Evolutionary conservation across 2,329 filamentous ascomycete species (phyloP), one percentile per base, ranked within the genome.

Genomic region (Taxawa tesnikishii): DNA sequence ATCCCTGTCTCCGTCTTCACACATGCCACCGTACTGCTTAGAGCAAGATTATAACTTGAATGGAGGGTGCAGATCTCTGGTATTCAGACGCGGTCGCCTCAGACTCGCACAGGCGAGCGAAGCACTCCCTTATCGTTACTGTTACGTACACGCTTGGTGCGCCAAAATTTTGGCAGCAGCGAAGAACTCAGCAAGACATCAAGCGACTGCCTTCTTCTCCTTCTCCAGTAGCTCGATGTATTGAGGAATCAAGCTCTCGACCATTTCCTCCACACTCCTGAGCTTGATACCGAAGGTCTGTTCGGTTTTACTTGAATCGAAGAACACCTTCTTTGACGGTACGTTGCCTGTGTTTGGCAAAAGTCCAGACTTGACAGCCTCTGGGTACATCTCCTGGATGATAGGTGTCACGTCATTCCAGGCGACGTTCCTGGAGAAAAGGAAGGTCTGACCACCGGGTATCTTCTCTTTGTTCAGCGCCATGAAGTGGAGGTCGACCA

Each of bases 401-500:
- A 42, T 38, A 2, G 23, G 26, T 18, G 39, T 39, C 7, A 36
- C 35, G n/a, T 46, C 37, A 23, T 46, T 38, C 37, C 37, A 39
- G 8, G n/a, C 2, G 4, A 34, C 28, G 10, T 33, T 28, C 10
- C 34, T 29, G 1, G 27, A 30, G 12, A 28, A 33, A 6, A 32
- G n/a, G 6, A 36, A 39, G 19, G 8, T 23, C 5, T 36, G 28
- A 15, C 29, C 24, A 14, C 29, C 34, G 6, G 29, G 29, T 7
- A 31, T 34, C 16, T 16, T 28, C 7, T 30, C 18, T 12, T 32
- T 29, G 26, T 44, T 34, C 10, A 56, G 40, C 3, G 47, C 41
- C 19, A 40, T 35, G 12, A 57, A 42, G 28, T 56, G 54, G 12
- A 47, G 34, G 6, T 41, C 38, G 5, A 48, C 53, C 3, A 49